Conservation (phyloP, 768 basidiomycete genomes). For the Serendipita vermifera region DNA sequence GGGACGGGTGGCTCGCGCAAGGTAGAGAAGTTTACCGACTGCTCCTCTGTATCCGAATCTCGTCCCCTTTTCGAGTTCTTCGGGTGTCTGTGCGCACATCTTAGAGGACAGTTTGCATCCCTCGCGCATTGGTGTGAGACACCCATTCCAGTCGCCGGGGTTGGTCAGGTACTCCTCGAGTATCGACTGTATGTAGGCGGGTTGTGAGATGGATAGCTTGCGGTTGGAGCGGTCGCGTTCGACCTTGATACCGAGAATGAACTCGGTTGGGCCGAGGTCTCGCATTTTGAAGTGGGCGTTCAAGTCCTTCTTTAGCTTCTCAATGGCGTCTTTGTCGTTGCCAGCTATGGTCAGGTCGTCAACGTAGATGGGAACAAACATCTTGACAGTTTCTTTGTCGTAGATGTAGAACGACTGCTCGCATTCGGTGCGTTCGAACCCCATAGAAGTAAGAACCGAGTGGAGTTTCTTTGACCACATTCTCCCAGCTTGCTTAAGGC, state of each 20-base stretch:
- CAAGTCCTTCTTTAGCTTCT: constrained; percentile 12
- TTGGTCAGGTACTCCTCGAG: no score
- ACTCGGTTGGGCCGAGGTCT: constrained; percentile 15
- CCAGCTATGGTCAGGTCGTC: constrained; percentile 11
- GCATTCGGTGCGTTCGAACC: constrained; percentile 14
- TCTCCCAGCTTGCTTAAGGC: constrained; percentile 19
- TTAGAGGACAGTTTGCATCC: no score
- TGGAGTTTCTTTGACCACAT: constrained; percentile 18
- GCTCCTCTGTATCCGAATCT: no score
- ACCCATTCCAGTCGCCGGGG: no score
- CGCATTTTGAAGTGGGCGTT: constrained; percentile 15
- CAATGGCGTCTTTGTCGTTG: background rate
- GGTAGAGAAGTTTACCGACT: no score
- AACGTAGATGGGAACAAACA: constrained; percentile 23
- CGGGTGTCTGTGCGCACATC: no score
- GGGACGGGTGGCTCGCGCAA: no score
- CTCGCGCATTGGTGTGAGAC: no score
- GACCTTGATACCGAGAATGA: constrained; percentile 19
- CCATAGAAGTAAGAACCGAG: constrained; percentile 2
- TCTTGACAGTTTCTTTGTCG: constrained; percentile 15
- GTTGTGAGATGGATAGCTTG: no score
- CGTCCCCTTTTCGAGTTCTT: no score
- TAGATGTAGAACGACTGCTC: constrained; percentile 24
- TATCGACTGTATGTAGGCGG: no score
- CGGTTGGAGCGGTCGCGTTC: constrained; percentile 22